phyloP scores from a whole-genome alignment of 2,329 filamentous ascomycete species.

The Aspergillus awamori region DNA sequence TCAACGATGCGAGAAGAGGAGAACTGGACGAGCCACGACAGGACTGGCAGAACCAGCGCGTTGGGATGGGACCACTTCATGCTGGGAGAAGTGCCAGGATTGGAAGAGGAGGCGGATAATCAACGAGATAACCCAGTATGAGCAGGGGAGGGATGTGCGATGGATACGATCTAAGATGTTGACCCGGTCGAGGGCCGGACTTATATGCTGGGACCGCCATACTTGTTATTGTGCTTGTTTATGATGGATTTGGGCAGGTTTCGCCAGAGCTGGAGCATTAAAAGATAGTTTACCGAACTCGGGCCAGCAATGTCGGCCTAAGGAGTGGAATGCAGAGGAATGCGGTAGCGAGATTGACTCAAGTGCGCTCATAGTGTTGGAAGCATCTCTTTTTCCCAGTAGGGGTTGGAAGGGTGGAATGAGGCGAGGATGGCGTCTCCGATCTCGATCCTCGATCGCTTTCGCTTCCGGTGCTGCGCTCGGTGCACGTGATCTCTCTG shows the following conservation, averaged over 20 bases:
- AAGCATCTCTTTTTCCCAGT: not conserved
- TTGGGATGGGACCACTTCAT: not conserved
- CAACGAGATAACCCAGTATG: not conserved
- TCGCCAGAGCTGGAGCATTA: not conserved
- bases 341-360: not conserved
- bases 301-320: not conserved
- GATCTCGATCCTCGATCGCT: too few relatives aligned
- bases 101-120: not conserved
- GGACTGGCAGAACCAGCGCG: not conserved
- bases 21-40: not conserved
- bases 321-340: not conserved
- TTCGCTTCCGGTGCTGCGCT: too few relatives aligned
- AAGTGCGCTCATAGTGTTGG: not conserved
- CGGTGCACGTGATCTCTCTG: too few relatives aligned
- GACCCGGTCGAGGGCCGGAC: not conserved
- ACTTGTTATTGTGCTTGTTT: not conserved
- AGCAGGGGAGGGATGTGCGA: not conserved
- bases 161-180: not conserved
- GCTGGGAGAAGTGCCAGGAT: not conserved
- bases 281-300: not conserved
- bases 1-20: not conserved
- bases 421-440: too few relatives aligned
- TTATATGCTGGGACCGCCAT: not conserved
- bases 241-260: not conserved
- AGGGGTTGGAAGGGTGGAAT: too few relatives aligned